Base-by-base conservation (phyloP, 2,329 filamentous ascomycete genomes). In the Aulographum hederae region DNA sequence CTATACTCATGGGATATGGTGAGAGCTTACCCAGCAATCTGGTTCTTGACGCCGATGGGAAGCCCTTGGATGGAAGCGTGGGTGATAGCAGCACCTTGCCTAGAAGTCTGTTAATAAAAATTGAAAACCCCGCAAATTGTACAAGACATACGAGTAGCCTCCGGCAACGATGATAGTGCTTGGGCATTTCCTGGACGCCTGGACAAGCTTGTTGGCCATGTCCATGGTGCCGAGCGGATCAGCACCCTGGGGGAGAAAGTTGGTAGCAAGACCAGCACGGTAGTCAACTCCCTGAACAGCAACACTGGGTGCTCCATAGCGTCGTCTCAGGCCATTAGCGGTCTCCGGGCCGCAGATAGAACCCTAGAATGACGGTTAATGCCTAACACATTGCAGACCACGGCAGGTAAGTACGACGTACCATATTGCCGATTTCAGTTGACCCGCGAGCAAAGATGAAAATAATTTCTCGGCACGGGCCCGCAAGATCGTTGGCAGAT, bases 131-230 rank as follows among this genome's bases (percentile, higher is more conserved):
- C n/a, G n/a, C n/a, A n/a, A n/a, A n/a, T n/a, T n/a, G n/a, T n/a
- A n/a, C n/a, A n/a, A n/a, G n/a, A n/a, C n/a, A n/a, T n/a, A n/a
- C 28, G 47, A 55, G 40, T 58, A 60, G 4, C 55, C 56, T 13
- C 52, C 52, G 12, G 49, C 46, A n/a, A 57, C 47, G 27, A 60
- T 40, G 12, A 44, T 45, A 4, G 52, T 50, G 34, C 43, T 34
- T 4, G 53, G 52, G 38, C 56, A 58, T 25, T 54, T 49, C 4
- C 37, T 41, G 30, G 48, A 48, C 4, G 51, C 54, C 26, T 48
- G 31, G 6, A 44, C 43, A 41, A 58, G 47, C n/a, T 57, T 43
- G 1, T 41, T 35, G 13, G 45, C 41, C 35, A 51, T 51, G 32
- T 51, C 45, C 4, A 37, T 34, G 17, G 56, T 52, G 25, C 51